A percentile compares a stretch with the other conserved stretches of the same genome.
These are phyloP conservation scores for Lentinula novae-zelandiae DNA, from an alignment of 1,284 basidiomycete species.

Conservation along the genomic window DNA sequence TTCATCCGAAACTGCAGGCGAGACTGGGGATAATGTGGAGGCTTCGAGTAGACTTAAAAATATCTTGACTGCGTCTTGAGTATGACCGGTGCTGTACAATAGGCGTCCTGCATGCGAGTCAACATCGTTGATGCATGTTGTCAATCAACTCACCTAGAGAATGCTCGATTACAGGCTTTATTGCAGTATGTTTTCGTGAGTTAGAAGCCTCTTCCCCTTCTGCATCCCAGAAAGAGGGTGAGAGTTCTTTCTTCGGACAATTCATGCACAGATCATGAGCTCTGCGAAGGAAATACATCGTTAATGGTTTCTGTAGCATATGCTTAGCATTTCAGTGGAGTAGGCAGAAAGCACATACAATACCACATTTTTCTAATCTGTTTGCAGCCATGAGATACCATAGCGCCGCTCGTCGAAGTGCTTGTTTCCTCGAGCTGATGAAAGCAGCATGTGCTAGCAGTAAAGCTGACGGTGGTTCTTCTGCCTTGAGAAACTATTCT, in stretches of 20 bases:
- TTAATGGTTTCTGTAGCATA: conserved; percentile 66
- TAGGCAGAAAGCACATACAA: conserved; percentile 44
- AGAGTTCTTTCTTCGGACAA: conserved; percentile 51
- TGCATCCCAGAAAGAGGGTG: conserved; percentile 75
- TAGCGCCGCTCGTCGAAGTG: conserved; percentile 60
- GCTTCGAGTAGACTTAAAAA: conserved; percentile 62
- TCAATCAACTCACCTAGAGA: conserved; percentile 52
- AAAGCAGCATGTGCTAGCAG: conserved; percentile 73
- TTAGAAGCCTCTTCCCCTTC: conserved; percentile 44
- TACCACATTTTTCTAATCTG: conserved; percentile 73
- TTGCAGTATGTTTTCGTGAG: conserved; percentile 47
- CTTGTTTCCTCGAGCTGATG: conserved; percentile 54
- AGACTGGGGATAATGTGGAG: conserved; percentile 21
- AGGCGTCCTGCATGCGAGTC: conserved; percentile 50
- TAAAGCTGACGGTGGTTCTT: conserved; percentile 74
- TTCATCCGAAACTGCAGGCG: conserved; percentile 20
- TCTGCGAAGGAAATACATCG: conserved; percentile 71
- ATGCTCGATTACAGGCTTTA: conserved; percentile 72
- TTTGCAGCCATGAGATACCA: conserved; percentile 76
- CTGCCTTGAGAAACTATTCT: conserved; percentile 48
- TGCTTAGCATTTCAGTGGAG: neutral
- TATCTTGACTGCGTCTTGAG: conserved; percentile 59
- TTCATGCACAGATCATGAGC: conserved; percentile 58
- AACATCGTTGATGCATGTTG: neutral
- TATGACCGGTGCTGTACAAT: conserved; percentile 74